Percentiles rank a stretch among this genome's conserved stretches.
Conservation (phyloP, 768 basidiomycete species). For the Suillus luteus region DNA sequence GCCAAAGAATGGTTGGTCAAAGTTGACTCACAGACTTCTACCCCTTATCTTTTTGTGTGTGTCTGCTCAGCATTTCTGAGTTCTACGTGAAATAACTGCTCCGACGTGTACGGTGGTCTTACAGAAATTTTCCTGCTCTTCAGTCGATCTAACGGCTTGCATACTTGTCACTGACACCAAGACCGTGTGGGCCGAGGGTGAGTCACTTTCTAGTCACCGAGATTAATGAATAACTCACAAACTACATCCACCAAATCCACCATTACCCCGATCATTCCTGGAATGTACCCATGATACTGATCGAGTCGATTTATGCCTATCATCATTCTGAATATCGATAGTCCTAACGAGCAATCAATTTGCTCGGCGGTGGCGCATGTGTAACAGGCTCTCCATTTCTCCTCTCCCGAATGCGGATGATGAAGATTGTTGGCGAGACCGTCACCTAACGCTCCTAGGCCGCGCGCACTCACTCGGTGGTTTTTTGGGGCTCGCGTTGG, state of each 20-base stretch:
- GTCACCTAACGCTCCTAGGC: constrained; percentile 54
- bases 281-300: neutral
- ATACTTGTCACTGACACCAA: constrained; percentile 76
- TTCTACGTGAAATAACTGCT: constrained; percentile 9
- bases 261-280: neutral
- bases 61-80: neutral
- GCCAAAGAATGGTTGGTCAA: constrained; percentile 77
- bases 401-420: constrained; percentile 36
- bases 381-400: constrained; percentile 45
- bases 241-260: neutral
- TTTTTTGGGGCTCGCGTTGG: constrained; percentile 57
- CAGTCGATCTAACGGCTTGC: constrained; percentile 57
- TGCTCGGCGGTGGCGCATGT: constrained; percentile 69
- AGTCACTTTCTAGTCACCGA: constrained; percentile 16
- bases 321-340: constrained; percentile 29
- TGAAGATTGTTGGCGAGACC: constrained; percentile 65
- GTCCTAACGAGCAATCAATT: constrained; percentile 59
- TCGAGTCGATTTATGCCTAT: constrained; percentile 23
- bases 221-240: constrained; percentile 9
- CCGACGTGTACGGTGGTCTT: neutral
- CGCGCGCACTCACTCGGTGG: constrained; percentile 64
- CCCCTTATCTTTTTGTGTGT: constrained; percentile 74
- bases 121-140: constrained; percentile 67
- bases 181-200: constrained; percentile 76
- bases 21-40: constrained; percentile 56